Percentiles rank a stretch among this genome's conserved stretches.
Conservation (phyloP, 2,329 filamentous ascomycete genomes). For the Salinomyces thailandicus region DNA sequence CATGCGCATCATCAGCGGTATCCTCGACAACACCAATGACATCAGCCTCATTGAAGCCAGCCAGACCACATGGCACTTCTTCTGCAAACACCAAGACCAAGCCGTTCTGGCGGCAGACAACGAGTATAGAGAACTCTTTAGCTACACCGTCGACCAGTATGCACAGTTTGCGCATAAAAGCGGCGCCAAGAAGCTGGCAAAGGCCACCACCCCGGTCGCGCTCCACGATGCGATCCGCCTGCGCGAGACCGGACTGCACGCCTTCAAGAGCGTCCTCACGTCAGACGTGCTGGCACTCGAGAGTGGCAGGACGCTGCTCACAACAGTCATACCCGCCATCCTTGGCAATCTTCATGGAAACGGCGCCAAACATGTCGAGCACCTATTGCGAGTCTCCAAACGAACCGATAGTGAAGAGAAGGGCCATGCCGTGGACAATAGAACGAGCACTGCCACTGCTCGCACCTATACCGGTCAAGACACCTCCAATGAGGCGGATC, state of each 20-base stretch:
- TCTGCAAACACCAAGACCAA: constrained; percentile 80
- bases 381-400: constrained; percentile 56
- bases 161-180: constrained; percentile 65
- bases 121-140: constrained; percentile 70
- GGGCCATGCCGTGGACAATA: constrained; percentile 55
- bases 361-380: constrained; percentile 53
- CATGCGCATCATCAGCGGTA: constrained; percentile 70
- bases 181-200: constrained; percentile 24
- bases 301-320: constrained; percentile 59
- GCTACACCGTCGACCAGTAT: constrained; percentile 70
- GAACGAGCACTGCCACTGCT: constrained; percentile 71
- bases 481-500: constrained; percentile 47
- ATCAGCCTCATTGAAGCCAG: constrained; percentile 90
- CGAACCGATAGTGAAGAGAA: constrained; percentile 57
- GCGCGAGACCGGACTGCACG: constrained; percentile 47
- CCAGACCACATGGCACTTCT: constrained; percentile 72
- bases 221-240: constrained; percentile 63
- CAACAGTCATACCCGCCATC: constrained; percentile 71
- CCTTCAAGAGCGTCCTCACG: constrained; percentile 66
- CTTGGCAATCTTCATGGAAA: constrained; percentile 77
- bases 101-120: constrained; percentile 78
- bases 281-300: constrained; percentile 70
- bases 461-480: constrained; percentile 53
- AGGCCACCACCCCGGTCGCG: constrained; percentile 27
- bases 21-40: constrained; percentile 68